Conservation (phyloP, 2,329 filamentous ascomycete species). For the Sclerotinia borealis region DNA sequence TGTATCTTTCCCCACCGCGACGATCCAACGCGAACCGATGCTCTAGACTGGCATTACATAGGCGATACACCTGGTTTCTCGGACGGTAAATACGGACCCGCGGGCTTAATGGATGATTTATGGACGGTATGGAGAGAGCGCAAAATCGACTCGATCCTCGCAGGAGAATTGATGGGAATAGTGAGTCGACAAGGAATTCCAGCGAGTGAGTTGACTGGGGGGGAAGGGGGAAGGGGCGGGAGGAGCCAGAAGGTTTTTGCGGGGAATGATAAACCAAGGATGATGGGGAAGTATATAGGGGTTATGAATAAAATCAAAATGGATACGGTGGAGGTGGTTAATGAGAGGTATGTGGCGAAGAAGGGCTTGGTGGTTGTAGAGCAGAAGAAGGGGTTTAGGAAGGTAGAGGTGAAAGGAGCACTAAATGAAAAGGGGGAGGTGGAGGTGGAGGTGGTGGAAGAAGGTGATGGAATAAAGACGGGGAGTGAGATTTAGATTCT, state of each 20-base stretch:
- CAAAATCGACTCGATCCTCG: conserved; percentile 87
- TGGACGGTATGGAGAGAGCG: conserved; percentile 79
- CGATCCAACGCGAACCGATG: conserved; percentile 44
- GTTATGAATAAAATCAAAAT: conserved; percentile 47
- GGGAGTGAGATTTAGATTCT: neutral
- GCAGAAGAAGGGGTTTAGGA: conserved; percentile 10
- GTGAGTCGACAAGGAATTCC: conserved; percentile 39
- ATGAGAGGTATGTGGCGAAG: conserved; percentile 55
- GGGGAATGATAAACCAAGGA: conserved; percentile 46
- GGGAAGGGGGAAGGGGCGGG: conserved; percentile 32
- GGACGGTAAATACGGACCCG: conserved; percentile 55
- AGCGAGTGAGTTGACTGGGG: conserved; percentile 25
- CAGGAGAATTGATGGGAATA: conserved; percentile 65
- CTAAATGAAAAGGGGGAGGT: neutral
- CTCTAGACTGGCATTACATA: conserved; percentile 71
- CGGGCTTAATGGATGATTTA: conserved; percentile 64
- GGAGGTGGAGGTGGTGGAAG: no score
- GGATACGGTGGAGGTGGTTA: conserved; percentile 48
- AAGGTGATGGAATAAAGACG: no score
- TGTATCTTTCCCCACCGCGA: conserved; percentile 70
- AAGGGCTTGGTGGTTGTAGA: conserved; percentile 43
- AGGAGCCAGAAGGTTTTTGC: conserved; percentile 42
- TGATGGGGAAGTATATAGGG: conserved; percentile 49
- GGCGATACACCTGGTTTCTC: conserved; percentile 56
- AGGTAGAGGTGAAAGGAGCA: neutral